A percentile compares a stretch with the other conserved stretches of the same genome.
These are phyloP conservation scores for Bimuria novae-zelandiae DNA, from an alignment of 2,329 filamentous ascomycete species.

Conservation along the genomic window DNA sequence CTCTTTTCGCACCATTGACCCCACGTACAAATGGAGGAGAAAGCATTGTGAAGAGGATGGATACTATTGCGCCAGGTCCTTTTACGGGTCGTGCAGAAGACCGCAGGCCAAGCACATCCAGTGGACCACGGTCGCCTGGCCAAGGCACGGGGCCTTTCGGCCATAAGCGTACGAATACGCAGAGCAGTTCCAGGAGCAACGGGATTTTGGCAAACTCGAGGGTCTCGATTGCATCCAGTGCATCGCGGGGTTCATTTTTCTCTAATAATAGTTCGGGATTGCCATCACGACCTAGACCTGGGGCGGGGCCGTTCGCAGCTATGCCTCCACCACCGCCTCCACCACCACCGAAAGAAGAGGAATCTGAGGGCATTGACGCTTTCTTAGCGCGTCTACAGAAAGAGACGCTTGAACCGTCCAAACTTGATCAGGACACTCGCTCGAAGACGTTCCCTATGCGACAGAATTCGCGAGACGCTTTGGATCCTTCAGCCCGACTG, in stretches of 20 bases:
- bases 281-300: constrained; percentile 30
- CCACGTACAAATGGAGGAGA: constrained; percentile 50
- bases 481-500: constrained; percentile 26
- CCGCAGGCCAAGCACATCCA: constrained; percentile 38
- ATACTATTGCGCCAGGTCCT: constrained; percentile 68
- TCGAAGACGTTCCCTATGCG: constrained; percentile 27
- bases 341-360: constrained; percentile 22
- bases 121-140: constrained; percentile 37
- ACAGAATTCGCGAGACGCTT: constrained; percentile 27
- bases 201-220: constrained; percentile 33
- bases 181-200: constrained; percentile 36
- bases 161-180: constrained; percentile 43
- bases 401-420: constrained; percentile 30
- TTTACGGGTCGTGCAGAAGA: constrained; percentile 57
- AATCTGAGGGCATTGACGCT: constrained; percentile 43
- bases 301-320: constrained; percentile 11
- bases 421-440: constrained; percentile 20
- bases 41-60: constrained; percentile 64
- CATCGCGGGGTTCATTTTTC: constrained; percentile 37
- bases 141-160: constrained; percentile 33
- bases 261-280: constrained; percentile 34
- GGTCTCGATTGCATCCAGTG: constrained; percentile 35
- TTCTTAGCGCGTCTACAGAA: constrained; percentile 45
- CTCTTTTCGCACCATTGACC: constrained; percentile 55
- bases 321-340: constrained; percentile 28